These are phyloP conservation scores for Neurospora cerealis DNA, from an alignment of 495 filamentous ascomycete species.

Conservation along the genomic window DNA sequence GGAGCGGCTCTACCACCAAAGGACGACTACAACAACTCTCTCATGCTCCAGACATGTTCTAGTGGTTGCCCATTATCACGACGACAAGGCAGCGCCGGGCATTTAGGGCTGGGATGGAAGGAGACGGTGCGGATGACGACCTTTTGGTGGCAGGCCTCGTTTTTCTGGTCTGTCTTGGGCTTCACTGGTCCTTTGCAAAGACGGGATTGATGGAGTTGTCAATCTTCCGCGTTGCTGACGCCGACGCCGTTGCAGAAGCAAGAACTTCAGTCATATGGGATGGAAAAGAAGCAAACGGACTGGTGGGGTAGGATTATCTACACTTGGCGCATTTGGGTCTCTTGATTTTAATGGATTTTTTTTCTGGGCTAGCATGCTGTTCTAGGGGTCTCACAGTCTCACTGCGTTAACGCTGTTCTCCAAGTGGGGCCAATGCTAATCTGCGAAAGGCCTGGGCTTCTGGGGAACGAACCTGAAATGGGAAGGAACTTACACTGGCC, in stretches of 20 bases:
- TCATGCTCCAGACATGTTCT: not conserved
- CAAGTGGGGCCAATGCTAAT: not conserved
- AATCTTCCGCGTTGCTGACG: not conserved
- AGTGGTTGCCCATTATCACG: not conserved
- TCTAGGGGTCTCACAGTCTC: not conserved
- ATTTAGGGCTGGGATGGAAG: not conserved
- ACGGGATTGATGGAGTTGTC: not conserved
- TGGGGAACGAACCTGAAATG: not conserved
- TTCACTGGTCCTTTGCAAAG: not conserved
- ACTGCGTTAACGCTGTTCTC: not conserved
- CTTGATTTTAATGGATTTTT: not conserved
- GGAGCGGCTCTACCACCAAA: not conserved
- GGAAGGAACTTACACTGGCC: not conserved
- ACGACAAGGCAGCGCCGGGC: not conserved
- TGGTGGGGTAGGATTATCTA: not conserved
- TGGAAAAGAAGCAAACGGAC: not conserved
- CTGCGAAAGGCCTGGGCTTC: not conserved
- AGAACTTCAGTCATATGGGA: not conserved
- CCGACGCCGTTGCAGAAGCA: not conserved
- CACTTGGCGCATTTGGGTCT: not conserved
- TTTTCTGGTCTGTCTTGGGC: not conserved
- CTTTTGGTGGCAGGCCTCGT: not conserved
- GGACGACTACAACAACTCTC: not conserved
- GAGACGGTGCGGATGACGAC: not conserved
- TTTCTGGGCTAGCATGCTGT: not conserved